A percentile compares a stretch with the other conserved stretches of the same genome.
Conservation (phyloP, 2,329 filamentous ascomycete genomes). For the Botrytis squamosa region DNA sequence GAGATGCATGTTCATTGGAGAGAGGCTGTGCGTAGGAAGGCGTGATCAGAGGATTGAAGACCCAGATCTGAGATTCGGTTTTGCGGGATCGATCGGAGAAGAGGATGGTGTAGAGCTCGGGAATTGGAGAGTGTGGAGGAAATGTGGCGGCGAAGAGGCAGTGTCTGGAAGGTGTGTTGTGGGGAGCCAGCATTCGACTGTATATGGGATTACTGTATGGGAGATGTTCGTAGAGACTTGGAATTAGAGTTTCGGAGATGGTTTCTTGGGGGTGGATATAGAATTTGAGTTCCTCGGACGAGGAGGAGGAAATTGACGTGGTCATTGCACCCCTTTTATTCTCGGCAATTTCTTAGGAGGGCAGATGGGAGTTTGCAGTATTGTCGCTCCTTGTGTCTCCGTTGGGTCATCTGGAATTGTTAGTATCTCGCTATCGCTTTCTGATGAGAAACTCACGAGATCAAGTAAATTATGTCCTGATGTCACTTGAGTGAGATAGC, state of each 20-base stretch:
- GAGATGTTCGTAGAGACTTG: slow-evolving; percentile 30
- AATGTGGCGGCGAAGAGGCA: slow-evolving; percentile 38
- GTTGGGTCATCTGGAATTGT: not conserved
- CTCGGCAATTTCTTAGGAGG: not conserved
- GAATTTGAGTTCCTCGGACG: slow-evolving; percentile 16
- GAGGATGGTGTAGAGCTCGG: slow-evolving; percentile 32
- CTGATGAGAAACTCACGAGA: not conserved
- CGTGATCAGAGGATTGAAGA: slow-evolving; percentile 34
- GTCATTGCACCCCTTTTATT: too few relatives aligned
- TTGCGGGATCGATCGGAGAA: slow-evolving; percentile 38
- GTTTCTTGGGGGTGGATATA: slow-evolving; percentile 26
- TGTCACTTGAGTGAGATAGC: not conserved
- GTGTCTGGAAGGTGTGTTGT: slow-evolving; percentile 32
- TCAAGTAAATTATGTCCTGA: not conserved
- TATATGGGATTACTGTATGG: slow-evolving; percentile 35
- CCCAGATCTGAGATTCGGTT: slow-evolving; percentile 37
- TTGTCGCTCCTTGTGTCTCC: not conserved
- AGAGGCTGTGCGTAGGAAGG: slow-evolving; percentile 21
- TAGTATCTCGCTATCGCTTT: not conserved
- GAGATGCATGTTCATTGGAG: slow-evolving; percentile 2
- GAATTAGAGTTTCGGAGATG: slow-evolving; percentile 30
- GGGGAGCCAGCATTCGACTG: slow-evolving; percentile 36
- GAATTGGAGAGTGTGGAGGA: slow-evolving; percentile 15
- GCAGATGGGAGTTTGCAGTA: too few relatives aligned
- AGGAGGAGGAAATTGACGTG: not conserved